A percentile compares a stretch with the other conserved stretches of the same genome.
Conservation (phyloP, 352 stramenopile genomes). For the Globisporangium cylindrosporum region DNA sequence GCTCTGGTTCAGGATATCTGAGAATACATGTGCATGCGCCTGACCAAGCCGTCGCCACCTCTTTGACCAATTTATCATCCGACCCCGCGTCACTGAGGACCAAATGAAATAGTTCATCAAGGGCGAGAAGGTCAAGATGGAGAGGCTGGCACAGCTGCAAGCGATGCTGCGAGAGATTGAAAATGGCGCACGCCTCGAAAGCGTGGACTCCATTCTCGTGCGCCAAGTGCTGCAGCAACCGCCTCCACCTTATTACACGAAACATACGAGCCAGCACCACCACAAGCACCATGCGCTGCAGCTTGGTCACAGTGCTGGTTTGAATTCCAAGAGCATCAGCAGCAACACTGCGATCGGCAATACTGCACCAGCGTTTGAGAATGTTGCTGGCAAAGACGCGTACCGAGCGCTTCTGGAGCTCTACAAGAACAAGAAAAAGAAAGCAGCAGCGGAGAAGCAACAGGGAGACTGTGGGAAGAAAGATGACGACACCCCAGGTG, state of each 20-base stretch:
- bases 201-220: constrained; percentile 47
- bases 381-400: constrained; percentile 28
- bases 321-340: neutral
- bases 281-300: neutral
- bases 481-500: neutral
- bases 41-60: constrained; percentile 3
- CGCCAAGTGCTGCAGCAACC: constrained; percentile 42
- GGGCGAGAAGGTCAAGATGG: constrained; percentile 2
- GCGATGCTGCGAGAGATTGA: constrained; percentile 53
- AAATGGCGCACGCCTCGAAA: constrained; percentile 40
- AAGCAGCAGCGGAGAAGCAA: constrained; percentile 1
- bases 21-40: constrained; percentile 4
- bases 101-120: too few relatives aligned
- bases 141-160: constrained; percentile 41
- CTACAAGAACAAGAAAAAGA: constrained; percentile 21
- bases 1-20: neutral
- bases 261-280: neutral
- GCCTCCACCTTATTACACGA: neutral
- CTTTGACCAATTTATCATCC: neutral
- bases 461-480: neutral
- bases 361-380: neutral
- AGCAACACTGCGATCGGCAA: neutral
- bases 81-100: too few relatives aligned
- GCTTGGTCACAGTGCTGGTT: neutral
- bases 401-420: constrained; percentile 44